Evolutionary conservation across 208 protist species (phyloP).

Genomic region (Lotmaria passim): DNA sequence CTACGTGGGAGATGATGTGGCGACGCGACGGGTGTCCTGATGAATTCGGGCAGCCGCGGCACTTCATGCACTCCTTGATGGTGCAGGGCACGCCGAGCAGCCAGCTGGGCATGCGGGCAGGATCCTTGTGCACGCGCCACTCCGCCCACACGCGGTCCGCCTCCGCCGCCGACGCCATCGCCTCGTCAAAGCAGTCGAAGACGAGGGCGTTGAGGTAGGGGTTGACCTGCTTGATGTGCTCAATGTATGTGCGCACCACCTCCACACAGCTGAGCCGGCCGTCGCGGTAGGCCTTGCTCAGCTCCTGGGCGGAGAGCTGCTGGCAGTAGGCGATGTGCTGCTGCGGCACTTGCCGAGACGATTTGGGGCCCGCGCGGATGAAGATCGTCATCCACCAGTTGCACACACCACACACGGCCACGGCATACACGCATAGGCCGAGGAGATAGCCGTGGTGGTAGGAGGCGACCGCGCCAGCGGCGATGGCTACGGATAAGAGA

Average conservation of each 20-base stretch:
- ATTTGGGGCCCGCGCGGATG: constrained; percentile 55
- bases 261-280: constrained; percentile 66
- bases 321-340: constrained; percentile 72
- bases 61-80: constrained; percentile 88
- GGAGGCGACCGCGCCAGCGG: constrained; percentile 22
- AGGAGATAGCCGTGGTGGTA: constrained; percentile 34
- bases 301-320: constrained; percentile 79
- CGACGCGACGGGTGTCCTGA: constrained; percentile 67
- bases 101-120: constrained; percentile 66
- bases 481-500: constrained; percentile 20
- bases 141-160: constrained; percentile 69
- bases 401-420: constrained; percentile 42
- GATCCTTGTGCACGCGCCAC: constrained; percentile 57
- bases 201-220: constrained; percentile 82
- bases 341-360: constrained; percentile 72
- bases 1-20: constrained; percentile 46
- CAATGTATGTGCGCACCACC: constrained; percentile 78
- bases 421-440: constrained; percentile 44
- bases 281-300: constrained; percentile 62
- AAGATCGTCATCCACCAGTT: constrained; percentile 57
- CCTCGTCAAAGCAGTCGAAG: constrained; percentile 88
- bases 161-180: constrained; percentile 47
- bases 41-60: constrained; percentile 80
- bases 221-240: constrained; percentile 82
- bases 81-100: constrained; percentile 87